Base-by-base conservation (phyloP, 306 rosid species). In the Glycine latifolia region DNA sequence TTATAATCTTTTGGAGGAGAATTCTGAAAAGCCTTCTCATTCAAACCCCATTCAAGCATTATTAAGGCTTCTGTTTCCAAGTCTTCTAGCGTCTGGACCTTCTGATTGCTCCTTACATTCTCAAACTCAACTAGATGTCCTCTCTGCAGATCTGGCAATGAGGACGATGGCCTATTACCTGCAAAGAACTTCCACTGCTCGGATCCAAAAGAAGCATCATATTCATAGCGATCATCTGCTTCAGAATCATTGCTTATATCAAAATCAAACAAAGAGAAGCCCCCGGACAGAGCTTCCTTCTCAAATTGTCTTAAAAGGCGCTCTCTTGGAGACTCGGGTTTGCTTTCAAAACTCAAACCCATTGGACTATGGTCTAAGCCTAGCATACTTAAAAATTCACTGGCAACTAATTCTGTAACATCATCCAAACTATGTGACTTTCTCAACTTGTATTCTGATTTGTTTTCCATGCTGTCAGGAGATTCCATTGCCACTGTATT, bases 271-370 rank as follows among this genome's bases (percentile, higher is more conserved):
- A 89, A 86, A 67, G 97, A 88, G 89, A 83, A 88, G 5, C 92
- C 93, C 37, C 85, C 92, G 8, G 98, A 90, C 12, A 70, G 80
- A 35, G 90, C 66, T 17, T 95, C 99, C 89, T 88, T 83, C 88
- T 93, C 98, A 80, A 95, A 95, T 81, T 93, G 90, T 84, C 92
- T 88, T 49, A 95, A 84, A 78, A 95, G 91, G 61, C 81, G 91
- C 88, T 89, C 99, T 89, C 99, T 91, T 14, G 99, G 99, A 67
- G 99, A 95, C 81, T 93, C 94, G 0, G 86, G 81, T 75, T 91
- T 98, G 48, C 90, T 89, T 83, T 83, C 96, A 73, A 89, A 90
- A 87, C 91, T 90, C 87, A 87, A 77, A 16, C 79, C 75, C 69
- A 67, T 71, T 72, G 93, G 92, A 85, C 94, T 90, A 67, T 79